Conservation (phyloP, 352 stramenopile species). For the Phytophthora pisi region DNA sequence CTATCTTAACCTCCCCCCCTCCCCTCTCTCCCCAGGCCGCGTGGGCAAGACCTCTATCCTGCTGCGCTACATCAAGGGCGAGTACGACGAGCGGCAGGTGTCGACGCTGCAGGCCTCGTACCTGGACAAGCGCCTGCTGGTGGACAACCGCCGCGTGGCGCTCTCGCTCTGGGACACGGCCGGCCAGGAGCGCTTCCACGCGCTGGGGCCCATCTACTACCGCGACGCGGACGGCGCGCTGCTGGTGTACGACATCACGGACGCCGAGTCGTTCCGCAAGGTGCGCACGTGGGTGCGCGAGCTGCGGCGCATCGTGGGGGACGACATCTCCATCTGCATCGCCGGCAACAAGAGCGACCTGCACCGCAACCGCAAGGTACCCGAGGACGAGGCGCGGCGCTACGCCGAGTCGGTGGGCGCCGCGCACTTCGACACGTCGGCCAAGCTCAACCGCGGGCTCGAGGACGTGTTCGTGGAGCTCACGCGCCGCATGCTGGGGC, state of each 20-base stretch:
- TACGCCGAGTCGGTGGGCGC: slow-evolving; percentile 90
- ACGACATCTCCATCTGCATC: slow-evolving; percentile 93
- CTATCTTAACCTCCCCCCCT: neutral
- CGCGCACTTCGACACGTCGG: slow-evolving; percentile 90
- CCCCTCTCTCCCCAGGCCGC: slow-evolving; percentile 59
- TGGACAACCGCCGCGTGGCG: slow-evolving; percentile 82
- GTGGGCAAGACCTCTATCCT: slow-evolving; percentile 96
- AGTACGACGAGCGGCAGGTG: slow-evolving; percentile 92
- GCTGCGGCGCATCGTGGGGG: slow-evolving; percentile 89
- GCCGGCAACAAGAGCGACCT: slow-evolving; percentile 94
- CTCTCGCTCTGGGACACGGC: slow-evolving; percentile 90
- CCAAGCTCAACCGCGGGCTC: slow-evolving; percentile 92
- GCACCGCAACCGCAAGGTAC: slow-evolving; percentile 88
- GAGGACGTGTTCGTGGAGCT: slow-evolving; percentile 93
- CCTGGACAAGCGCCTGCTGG: slow-evolving; percentile 90
- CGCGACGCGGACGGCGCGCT: slow-evolving; percentile 88
- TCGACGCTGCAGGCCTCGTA: slow-evolving; percentile 95
- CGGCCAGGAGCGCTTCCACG: slow-evolving; percentile 89
- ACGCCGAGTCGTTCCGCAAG: slow-evolving; percentile 92
- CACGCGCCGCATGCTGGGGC: slow-evolving; percentile 82
- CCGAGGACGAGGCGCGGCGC: slow-evolving; percentile 78
- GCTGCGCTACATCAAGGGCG: slow-evolving; percentile 93
- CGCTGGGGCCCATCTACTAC: slow-evolving; percentile 91
- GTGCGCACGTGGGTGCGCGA: slow-evolving; percentile 94
- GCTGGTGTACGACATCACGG: slow-evolving; percentile 93